These are phyloP conservation scores for Fusarium sp. DNA, from an alignment of 2,329 filamentous ascomycete species.

Conservation along the genomic window DNA sequence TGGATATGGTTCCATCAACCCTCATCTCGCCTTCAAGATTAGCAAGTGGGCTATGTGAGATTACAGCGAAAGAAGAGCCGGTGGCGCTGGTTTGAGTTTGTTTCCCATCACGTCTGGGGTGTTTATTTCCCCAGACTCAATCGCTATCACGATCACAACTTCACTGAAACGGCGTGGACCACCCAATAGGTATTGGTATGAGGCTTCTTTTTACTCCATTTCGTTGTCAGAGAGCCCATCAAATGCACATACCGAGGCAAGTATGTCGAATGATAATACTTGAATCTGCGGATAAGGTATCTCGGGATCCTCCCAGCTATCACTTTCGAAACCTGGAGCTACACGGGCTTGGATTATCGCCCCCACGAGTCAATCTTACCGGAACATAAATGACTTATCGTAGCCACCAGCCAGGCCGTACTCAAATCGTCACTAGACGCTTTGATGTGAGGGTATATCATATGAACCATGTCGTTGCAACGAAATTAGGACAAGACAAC, in stretches of 20 bases:
- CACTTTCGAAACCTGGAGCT: background rate
- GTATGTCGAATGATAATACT: background rate
- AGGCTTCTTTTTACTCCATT: background rate
- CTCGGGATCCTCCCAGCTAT: background rate
- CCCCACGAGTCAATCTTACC: background rate
- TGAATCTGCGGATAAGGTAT: background rate
- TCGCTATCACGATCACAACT: slow-evolving; percentile 1
- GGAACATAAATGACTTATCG: background rate
- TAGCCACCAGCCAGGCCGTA: slow-evolving; percentile 3
- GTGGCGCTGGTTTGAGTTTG: slow-evolving; percentile 35
- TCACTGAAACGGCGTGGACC: slow-evolving; percentile 11
- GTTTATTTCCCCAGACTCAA: slow-evolving; percentile 33
- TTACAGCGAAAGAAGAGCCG: slow-evolving; percentile 44
- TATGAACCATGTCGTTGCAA: slow-evolving; percentile 13
- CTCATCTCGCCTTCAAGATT: slow-evolving; percentile 45
- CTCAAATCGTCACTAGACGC: slow-evolving; percentile 5
- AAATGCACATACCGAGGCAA: background rate
- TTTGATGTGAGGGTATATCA: background rate
- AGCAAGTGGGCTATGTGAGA: slow-evolving; percentile 41
- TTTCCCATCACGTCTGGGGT: slow-evolving; percentile 11
- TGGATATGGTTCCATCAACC: slow-evolving; percentile 27
- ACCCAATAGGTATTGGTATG: background rate
- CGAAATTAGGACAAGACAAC: slow-evolving; percentile 10
- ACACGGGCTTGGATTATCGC: background rate
- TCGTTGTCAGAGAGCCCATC: background rate